phyloP scores from a whole-genome alignment of 2,329 filamentous ascomycete genomes.

The Penicillium sp. region DNA sequence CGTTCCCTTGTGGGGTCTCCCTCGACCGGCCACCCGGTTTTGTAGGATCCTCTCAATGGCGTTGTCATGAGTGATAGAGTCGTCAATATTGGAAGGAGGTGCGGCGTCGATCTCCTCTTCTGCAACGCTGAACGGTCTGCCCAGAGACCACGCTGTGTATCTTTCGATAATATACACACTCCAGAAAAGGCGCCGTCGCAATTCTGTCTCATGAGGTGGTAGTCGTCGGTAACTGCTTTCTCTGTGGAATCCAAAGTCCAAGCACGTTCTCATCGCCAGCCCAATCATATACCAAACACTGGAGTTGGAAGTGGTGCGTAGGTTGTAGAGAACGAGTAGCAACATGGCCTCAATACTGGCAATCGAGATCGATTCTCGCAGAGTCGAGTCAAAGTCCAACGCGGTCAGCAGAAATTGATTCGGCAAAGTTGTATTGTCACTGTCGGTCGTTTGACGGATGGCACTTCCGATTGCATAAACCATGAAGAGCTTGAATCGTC shows the following conservation, averaged over 20 bases:
- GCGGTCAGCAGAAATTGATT: slow-evolving; percentile 20
- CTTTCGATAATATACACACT: slow-evolving; percentile 37
- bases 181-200: slow-evolving; percentile 38
- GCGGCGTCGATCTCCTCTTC: slow-evolving; percentile 40
- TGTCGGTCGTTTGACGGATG: slow-evolving; percentile 24
- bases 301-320: slow-evolving; percentile 27
- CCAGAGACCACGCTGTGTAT: slow-evolving; percentile 34
- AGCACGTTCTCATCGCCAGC: slow-evolving; percentile 32
- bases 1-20: background rate
- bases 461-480: slow-evolving; percentile 28
- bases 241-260: slow-evolving; percentile 32
- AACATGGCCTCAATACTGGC: slow-evolving; percentile 30
- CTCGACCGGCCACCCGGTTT: background rate
- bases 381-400: slow-evolving; percentile 17
- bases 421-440: slow-evolving; percentile 22
- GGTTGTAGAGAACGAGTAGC: slow-evolving; percentile 29
- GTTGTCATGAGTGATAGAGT: slow-evolving; percentile 6
- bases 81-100: slow-evolving; percentile 21
- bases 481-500: slow-evolving; percentile 30
- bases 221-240: slow-evolving; percentile 23
- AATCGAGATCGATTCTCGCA: slow-evolving; percentile 17
- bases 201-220: slow-evolving; percentile 17
- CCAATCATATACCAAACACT: slow-evolving; percentile 35
- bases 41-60: background rate
- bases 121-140: slow-evolving; percentile 38